Evolutionary conservation across 345 rosid species (phyloP).

Genomic region (Lepidium africanum): DNA sequence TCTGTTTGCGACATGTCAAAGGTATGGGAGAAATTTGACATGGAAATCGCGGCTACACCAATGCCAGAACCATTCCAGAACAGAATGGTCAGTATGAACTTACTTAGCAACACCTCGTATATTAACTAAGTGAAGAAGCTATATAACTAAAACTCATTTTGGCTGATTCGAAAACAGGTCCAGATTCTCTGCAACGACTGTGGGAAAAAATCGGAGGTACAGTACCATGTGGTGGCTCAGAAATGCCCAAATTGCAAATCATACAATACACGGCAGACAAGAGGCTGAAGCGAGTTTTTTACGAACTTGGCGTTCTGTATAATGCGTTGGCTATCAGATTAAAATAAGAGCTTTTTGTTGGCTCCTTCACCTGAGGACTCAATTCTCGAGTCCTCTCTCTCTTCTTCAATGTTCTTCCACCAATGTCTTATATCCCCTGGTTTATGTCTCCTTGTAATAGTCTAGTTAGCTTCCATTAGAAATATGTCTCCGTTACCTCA

Average conservation of each 20-base stretch:
- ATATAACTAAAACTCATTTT: neutral
- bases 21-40: constrained; percentile 83
- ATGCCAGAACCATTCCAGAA: constrained; percentile 67
- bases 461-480: neutral
- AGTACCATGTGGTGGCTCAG: constrained; percentile 71
- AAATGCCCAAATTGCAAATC: constrained; percentile 78
- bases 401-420: neutral
- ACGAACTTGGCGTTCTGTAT: neutral
- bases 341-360: neutral
- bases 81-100: constrained; percentile 37
- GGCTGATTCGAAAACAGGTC: constrained; percentile 38
- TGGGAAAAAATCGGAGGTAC: constrained; percentile 48
- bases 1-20: constrained; percentile 90
- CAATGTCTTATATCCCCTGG: neutral
- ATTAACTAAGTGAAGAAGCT: neutral
- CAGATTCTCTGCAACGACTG: constrained; percentile 88
- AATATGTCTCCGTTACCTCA: neutral
- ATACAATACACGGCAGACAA: constrained; percentile 68
- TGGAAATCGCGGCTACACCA: constrained; percentile 78
- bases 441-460: neutral
- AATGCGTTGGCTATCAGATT: neutral
- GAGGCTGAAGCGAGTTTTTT: constrained; percentile 27
- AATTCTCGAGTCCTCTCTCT: neutral
- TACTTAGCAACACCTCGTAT: neutral
- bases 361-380: neutral